Conservation (phyloP, 805 yeast species). For the Ogataea glucozyma region DNA sequence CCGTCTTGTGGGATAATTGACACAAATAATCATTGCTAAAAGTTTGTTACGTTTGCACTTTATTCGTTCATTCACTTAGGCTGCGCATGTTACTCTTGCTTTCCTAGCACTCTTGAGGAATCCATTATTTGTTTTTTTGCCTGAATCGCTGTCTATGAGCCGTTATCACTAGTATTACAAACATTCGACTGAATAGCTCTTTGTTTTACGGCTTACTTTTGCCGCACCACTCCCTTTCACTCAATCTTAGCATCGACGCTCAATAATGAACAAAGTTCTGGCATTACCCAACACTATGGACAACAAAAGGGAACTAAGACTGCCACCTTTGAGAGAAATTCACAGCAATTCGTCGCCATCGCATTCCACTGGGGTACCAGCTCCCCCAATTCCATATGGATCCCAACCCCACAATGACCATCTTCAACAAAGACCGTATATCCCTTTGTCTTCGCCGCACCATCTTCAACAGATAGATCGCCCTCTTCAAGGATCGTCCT, state of each 20-base stretch:
- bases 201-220: not conserved
- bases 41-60: not conserved
- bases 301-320: slow-evolving; percentile 15
- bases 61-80: not conserved
- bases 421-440: not conserved
- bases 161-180: too few species aligned
- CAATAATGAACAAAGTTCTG: slow-evolving; percentile 54
- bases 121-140: too few species aligned
- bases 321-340: slow-evolving; percentile 20
- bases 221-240: not conserved
- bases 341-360: slow-evolving; percentile 10
- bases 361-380: slow-evolving; percentile 1
- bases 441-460: too few species aligned
- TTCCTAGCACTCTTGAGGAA: too few species aligned
- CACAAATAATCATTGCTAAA: not conserved
- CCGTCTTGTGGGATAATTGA: not conserved
- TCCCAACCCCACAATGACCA: not conserved
- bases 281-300: slow-evolving; percentile 18
- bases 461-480: not conserved
- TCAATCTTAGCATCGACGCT: not conserved
- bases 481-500: slow-evolving; percentile 46
- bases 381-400: not conserved
- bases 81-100: too few species aligned
- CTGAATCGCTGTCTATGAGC: too few species aligned
- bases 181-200: too few species aligned